Percentiles rank a stretch among this genome's conserved stretches.
phyloP scores from a whole-genome alignment of 306 rosid species.

The Cicer chorassanicum region DNA sequence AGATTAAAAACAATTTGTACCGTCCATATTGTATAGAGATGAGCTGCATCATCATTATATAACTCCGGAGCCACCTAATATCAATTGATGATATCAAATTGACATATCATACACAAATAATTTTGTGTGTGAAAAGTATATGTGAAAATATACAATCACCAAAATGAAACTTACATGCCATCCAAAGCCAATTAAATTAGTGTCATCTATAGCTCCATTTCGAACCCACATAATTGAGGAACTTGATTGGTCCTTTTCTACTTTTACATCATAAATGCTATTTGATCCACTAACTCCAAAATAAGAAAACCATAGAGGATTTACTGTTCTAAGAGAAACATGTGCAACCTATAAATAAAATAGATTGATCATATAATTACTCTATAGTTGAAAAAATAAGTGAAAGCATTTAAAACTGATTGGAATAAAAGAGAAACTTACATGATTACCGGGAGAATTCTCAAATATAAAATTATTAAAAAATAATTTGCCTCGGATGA shows the following conservation, averaged over 20 bases:
- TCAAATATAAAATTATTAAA: neutral
- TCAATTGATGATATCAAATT: neutral
- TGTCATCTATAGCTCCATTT: neutral
- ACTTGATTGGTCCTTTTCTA: neutral
- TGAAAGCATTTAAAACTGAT: neutral
- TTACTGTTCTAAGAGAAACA: too few relatives aligned
- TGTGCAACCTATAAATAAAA: too few relatives aligned
- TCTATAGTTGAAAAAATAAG: too few relatives aligned
- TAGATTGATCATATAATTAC: too few relatives aligned
- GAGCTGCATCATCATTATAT: neutral
- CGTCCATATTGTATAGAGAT: neutral
- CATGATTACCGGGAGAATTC: neutral
- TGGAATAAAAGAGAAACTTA: neutral
- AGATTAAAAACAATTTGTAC: neutral
- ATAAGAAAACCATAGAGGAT: too few relatives aligned
- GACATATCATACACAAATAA: neutral
- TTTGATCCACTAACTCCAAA: too few relatives aligned
- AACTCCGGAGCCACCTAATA: neutral
- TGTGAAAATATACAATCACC: neutral
- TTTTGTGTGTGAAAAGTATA: too few relatives aligned
- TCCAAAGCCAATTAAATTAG: neutral
- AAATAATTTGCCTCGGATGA: neutral
- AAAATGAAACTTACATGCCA: slow-evolving; percentile 37
- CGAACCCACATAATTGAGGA: slow-evolving; percentile 10
- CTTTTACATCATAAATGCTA: neutral